These are phyloP conservation scores for Acanthamoeba culbertsoni DNA, from an alignment of 208 protist species.

Conservation along the genomic window DNA sequence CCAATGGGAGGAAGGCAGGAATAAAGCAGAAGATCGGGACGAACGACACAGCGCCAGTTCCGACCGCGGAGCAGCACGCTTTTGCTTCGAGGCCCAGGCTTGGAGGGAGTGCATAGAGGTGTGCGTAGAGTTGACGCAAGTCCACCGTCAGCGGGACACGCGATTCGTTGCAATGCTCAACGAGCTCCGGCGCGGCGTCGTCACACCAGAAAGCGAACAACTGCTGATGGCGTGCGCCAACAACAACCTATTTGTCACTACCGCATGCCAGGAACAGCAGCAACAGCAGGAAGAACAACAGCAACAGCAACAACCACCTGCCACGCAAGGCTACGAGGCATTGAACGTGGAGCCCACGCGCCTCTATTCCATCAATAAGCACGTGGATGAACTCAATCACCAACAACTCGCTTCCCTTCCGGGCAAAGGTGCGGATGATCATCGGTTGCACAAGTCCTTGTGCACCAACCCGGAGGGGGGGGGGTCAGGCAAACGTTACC, in stretches of 20 bases:
- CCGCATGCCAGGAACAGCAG: neutral
- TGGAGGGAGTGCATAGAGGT: neutral
- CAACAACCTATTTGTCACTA: neutral
- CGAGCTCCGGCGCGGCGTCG: neutral
- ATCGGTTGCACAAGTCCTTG: too few relatives aligned
- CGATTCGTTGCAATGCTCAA: neutral
- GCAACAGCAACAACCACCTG: neutral
- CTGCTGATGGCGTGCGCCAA: neutral
- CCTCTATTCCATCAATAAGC: conserved; percentile 49
- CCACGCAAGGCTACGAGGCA: neutral
- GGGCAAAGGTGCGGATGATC: neutral
- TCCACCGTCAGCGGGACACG: neutral
- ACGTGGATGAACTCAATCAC: conserved; percentile 57
- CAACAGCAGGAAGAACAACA: neutral
- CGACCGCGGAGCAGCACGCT: neutral
- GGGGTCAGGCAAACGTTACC: neutral
- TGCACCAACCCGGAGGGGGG: neutral
- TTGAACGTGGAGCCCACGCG: neutral
- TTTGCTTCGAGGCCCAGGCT: conserved; percentile 2
- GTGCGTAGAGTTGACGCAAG: neutral
- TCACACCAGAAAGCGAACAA: neutral
- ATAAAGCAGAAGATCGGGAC: neutral
- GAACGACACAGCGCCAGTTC: neutral
- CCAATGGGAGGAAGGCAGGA: neutral
- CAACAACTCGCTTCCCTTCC: neutral